phyloP scores from a whole-genome alignment of 768 basidiomycete species.

The Suillus americanus region DNA sequence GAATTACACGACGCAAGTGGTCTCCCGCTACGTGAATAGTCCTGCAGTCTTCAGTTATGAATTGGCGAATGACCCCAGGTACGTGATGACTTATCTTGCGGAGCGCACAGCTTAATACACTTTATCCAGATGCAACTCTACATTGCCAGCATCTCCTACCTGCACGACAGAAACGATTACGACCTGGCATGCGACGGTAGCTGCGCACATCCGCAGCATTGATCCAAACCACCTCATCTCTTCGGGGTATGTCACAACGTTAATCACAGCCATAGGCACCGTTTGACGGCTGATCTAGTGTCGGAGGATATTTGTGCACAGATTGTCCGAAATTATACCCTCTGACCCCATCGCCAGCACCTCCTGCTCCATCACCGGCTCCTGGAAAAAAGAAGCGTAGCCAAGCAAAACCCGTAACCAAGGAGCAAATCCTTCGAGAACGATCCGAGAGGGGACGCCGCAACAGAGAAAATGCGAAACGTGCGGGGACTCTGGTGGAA shows the following conservation, averaged over 20 bases:
- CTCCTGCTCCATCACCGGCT: conserved; percentile 41
- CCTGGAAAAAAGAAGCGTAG: conserved; percentile 37
- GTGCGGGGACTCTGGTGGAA: conserved; percentile 29
- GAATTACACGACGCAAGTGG: conserved; percentile 56
- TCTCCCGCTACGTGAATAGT: conserved; percentile 54
- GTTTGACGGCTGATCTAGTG: conserved; percentile 27
- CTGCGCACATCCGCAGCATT: conserved; percentile 41
- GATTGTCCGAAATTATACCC: conserved; percentile 59
- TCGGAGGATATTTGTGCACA: conserved; percentile 58
- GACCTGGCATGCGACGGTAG: conserved; percentile 50
- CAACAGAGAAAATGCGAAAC: conserved; percentile 36
- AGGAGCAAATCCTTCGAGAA: conserved; percentile 45
- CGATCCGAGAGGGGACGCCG: conserved; percentile 49
- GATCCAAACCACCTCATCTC: conserved; percentile 68
- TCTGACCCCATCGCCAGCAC: conserved; percentile 30
- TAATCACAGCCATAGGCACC: conserved; percentile 2
- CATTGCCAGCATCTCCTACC: conserved; percentile 37
- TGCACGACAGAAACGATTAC: conserved; percentile 59
- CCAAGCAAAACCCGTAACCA: conserved; percentile 42
- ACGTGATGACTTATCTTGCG: background rate
- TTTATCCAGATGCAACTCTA: conserved; percentile 53
- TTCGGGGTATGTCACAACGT: conserved; percentile 47
- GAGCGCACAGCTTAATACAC: conserved; percentile 3
- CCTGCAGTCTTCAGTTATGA: conserved; percentile 59
- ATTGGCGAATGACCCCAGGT: conserved; percentile 68